Base-by-base conservation (phyloP, 805 yeast genomes). In the Scheffersomyces stipitis region DNA sequence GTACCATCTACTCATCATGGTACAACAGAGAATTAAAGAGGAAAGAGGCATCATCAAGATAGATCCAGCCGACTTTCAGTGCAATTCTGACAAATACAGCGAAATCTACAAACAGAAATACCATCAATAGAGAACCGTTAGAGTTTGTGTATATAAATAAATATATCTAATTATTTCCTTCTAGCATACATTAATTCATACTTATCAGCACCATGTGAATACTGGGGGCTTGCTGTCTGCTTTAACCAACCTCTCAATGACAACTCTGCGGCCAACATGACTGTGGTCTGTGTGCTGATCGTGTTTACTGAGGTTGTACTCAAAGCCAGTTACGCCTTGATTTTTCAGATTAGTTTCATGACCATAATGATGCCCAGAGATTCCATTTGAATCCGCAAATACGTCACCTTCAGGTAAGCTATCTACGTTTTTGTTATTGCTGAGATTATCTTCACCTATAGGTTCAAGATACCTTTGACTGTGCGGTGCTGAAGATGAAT, bases 1-100 rank as follows among this genome's bases (percentile, higher is more conserved):
- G 15, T 86, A 86, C 56, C 58, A 68, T 18, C 64, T 86, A 37
- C 68, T 86, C 42, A 70, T 72, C 30, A 72, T 82, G 41, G 71
- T 74, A 30, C 95, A 86, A 60, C 75, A 76, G 49, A 66, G 70
- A 41, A 58, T 83, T 22, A 77, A 78, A 53, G 93, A 86, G 52
- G 57, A 60, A 23, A 64, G 60, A 32, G 86, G 86, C 0, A 36
- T 64, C 9, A 33, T 58, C 10, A 52, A 33, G 16, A 42, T 59
- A 22, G 55, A 65, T 27, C 54, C 56, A 33, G 44, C 42, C 2
- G 55, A 55, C 22, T 56, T 45, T 30, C 36, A 38, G 31, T 37
- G 41, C 15, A 42, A 45, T 34, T 47, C 53, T 4, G 57, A 56
- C 39, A 49, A 52, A 4, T 46, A 43, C 18, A 52, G 54, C 8